Percentiles rank a stretch among this genome's conserved stretches.
Evolutionary conservation across 2,329 filamentous ascomycete genomes (phyloP).

Genomic region (Pseudophaeomoniella oleicola): DNA sequence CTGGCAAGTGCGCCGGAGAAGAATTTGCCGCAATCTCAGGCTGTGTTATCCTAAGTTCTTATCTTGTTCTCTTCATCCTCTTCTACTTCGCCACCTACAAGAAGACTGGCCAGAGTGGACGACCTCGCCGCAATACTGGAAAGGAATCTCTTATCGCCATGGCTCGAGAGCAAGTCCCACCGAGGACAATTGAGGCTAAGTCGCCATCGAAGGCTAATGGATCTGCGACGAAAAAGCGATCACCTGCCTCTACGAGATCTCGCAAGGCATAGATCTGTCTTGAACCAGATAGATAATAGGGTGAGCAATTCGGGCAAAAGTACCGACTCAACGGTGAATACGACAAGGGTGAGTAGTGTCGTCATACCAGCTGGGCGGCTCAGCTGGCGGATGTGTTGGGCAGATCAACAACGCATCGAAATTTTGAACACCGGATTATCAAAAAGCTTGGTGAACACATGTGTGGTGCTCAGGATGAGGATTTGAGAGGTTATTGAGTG

Average conservation of each 20-base stretch:
- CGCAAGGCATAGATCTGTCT: conserved; percentile 26
- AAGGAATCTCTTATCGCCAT: conserved; percentile 79
- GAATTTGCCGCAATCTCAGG: conserved; percentile 91
- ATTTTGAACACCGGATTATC: neutral
- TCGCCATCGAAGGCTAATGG: conserved; percentile 14
- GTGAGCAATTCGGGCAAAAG: too few species aligned
- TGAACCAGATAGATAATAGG: neutral
- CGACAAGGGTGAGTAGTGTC: too few species aligned
- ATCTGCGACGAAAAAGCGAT: conserved; percentile 22
- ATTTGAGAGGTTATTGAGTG: neutral
- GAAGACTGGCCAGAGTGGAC: conserved; percentile 41
- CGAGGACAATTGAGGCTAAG: conserved; percentile 8
- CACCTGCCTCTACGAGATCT: conserved; percentile 27
- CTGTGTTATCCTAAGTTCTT: conserved; percentile 83
- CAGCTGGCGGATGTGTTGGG: neutral
- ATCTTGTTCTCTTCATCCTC: conserved; percentile 94
- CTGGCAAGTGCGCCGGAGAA: conserved; percentile 80
- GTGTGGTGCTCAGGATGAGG: too few species aligned
- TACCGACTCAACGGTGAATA: too few species aligned
- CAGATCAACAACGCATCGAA: neutral
- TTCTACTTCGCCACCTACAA: conserved; percentile 96
- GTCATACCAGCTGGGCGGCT: too few species aligned
- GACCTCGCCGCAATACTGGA: conserved; percentile 44
- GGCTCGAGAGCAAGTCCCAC: conserved; percentile 53
- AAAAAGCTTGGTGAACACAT: neutral